These are phyloP conservation scores for Cytospora mali DNA, from an alignment of 2,329 filamentous ascomycete species.

Conservation along the genomic window DNA sequence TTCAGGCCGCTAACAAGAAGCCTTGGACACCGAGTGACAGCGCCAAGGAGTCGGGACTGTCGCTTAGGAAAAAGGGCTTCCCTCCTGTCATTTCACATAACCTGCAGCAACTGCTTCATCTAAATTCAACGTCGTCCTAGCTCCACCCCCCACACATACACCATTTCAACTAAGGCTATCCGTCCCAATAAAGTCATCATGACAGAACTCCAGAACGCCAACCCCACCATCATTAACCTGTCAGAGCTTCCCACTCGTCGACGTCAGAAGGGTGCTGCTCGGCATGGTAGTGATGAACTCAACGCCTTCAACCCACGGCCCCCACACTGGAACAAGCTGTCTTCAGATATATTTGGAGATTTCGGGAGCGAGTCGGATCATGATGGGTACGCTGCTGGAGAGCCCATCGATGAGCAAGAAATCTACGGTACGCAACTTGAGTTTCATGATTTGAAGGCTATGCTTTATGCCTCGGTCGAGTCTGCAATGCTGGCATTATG, in stretches of 20 bases:
- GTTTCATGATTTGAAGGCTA: neutral
- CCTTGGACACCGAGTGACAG: neutral
- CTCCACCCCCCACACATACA: slow-evolving; percentile 12
- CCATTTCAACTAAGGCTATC: neutral
- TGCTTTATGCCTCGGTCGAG: neutral
- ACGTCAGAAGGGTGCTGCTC: slow-evolving; percentile 52
- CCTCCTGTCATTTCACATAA: slow-evolving; percentile 20
- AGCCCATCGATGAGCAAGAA: slow-evolving; percentile 95
- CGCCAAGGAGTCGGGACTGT: slow-evolving; percentile 6
- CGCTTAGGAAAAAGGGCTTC: slow-evolving; percentile 12
- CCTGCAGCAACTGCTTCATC: slow-evolving; percentile 23
- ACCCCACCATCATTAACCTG: slow-evolving; percentile 87
- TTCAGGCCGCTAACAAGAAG: neutral
- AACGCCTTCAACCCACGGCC: slow-evolving; percentile 48
- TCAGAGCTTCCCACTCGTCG: slow-evolving; percentile 85
- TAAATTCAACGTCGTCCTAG: slow-evolving; percentile 5
- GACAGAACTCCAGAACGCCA: slow-evolving; percentile 69
- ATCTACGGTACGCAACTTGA: slow-evolving; percentile 73
- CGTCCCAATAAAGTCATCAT: slow-evolving; percentile 40
- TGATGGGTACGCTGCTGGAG: slow-evolving; percentile 61
- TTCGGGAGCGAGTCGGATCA: slow-evolving; percentile 33
- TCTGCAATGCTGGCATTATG: neutral
- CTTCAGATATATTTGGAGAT: slow-evolving; percentile 40
- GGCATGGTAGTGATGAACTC: slow-evolving; percentile 51
- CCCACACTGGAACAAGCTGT: slow-evolving; percentile 23